phyloP scores from a whole-genome alignment of 2,329 filamentous ascomycete genomes.

The Stemphylium vesicarium region DNA sequence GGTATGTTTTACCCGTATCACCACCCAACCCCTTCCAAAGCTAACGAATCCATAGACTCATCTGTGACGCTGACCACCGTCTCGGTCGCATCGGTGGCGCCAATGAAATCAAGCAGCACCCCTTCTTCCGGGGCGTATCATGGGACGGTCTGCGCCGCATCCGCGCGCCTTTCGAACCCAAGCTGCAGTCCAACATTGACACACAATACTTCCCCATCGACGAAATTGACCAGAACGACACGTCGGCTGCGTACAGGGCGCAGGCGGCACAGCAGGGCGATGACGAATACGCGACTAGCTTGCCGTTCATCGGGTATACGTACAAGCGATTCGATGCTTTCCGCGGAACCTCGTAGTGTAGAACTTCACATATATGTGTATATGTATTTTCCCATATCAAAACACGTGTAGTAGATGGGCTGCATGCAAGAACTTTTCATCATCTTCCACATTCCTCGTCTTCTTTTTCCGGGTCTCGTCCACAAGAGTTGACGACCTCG shows the following conservation, averaged over 20 bases:
- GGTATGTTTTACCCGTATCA: slow-evolving; percentile 60
- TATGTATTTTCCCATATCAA: too few species aligned
- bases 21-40: background rate
- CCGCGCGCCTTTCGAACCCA: slow-evolving; percentile 93
- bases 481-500: too few species aligned
- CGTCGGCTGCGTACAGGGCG: slow-evolving; percentile 82
- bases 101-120: slow-evolving; percentile 89
- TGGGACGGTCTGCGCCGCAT: slow-evolving; percentile 93
- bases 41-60: slow-evolving; percentile 66
- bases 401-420: too few species aligned
- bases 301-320: slow-evolving; percentile 95
- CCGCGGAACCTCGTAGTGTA: slow-evolving; percentile 46
- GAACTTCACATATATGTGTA: background rate
- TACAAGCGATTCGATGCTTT: slow-evolving; percentile 93
- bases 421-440: too few species aligned
- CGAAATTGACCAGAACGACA: slow-evolving; percentile 97
- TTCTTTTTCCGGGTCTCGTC: too few species aligned
- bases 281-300: slow-evolving; percentile 87
- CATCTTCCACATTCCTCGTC: too few species aligned
- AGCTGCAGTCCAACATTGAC: slow-evolving; percentile 89
- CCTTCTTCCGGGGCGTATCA: slow-evolving; percentile 96
- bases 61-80: slow-evolving; percentile 92
- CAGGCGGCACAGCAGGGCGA: slow-evolving; percentile 74
- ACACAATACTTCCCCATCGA: slow-evolving; percentile 99
- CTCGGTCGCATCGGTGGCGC: slow-evolving; percentile 82